Base-by-base conservation (phyloP, 2,329 filamentous ascomycete genomes). In the Nannizziopsis barbatae region DNA sequence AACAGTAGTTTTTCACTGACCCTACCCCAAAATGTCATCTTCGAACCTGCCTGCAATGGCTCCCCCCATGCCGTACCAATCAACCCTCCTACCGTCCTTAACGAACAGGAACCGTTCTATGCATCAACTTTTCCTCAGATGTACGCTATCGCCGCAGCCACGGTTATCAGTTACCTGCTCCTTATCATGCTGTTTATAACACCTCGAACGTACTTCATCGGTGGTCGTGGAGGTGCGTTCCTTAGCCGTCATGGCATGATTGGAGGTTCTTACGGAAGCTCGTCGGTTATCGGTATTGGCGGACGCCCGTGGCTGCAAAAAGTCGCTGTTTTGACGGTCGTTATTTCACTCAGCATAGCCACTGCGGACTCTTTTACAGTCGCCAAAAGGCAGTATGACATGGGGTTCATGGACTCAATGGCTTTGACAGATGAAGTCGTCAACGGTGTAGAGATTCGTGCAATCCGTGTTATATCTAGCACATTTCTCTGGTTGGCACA, bases 401-500 rank as follows among this genome's bases (percentile, higher is more conserved):
- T 73, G 58, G 88, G 88, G 30, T 82, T 80, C 58, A 86, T 88
- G 69, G 87, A 95, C 61, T 88, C 86, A 17, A 74, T 75, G 56
- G 74, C 76, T 44, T 68, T 98, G 57, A 86, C 92, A 53, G 72
- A 79, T 41, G 74, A 84, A 59, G 90, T 98, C 12, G 80, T 95
- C 55, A 83, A 83, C 50, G 86, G 88, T 47, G 77, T 83, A 53
- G 85, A 95, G 64, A 82, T 98, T 55, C 87, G 92, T 57, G 79
- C 93, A 51, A 90, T 93, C 51, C 83, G 89, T 55, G 80, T 96
- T 56, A 87, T 98, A 55, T 96, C 90, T 14, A 88, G 95, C 65
- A 89, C 92, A 1, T 96, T 96, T 64, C 74, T 98, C 27, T 96
- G 92, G 90, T 79, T 98, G 35, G 92, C 92, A 1, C 92, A 98